phyloP scores from a whole-genome alignment of 257 asterid genomes.

The Knoxia roxburghii region DNA sequence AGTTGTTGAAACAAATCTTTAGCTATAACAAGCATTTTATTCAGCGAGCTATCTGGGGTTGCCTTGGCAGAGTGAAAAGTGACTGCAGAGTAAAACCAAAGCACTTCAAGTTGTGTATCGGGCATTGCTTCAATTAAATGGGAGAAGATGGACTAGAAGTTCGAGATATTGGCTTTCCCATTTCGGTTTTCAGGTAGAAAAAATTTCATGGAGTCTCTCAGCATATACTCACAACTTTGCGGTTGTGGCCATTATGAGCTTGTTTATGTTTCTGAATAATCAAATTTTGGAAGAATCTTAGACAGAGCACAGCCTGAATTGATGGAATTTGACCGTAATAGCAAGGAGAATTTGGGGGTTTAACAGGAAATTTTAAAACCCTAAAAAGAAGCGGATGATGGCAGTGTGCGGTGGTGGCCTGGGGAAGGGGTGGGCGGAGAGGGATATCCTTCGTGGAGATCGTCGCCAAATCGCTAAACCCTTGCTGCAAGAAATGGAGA shows the following conservation, averaged over 20 bases:
- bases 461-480: too few relatives aligned
- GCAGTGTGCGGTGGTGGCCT: neutral
- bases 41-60: conserved; percentile 23
- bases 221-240: conserved; percentile 41
- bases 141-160: conserved; percentile 71
- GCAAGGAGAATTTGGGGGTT: conserved; percentile 4
- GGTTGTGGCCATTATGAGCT: conserved; percentile 31
- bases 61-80: conserved; percentile 52
- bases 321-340: neutral
- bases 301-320: neutral
- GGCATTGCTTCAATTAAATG: conserved; percentile 70
- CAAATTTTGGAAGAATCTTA: conserved; percentile 16
- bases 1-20: conserved; percentile 61
- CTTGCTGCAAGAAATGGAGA: too few relatives aligned
- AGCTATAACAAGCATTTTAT: conserved; percentile 33
- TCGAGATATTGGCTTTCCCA: conserved; percentile 59
- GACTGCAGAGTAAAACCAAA: conserved; percentile 85
- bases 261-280: neutral
- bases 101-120: conserved; percentile 76
- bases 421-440: neutral
- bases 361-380: conserved; percentile 19
- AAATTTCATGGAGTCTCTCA: conserved; percentile 65
- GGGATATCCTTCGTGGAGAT: too few relatives aligned
- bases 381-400: conserved; percentile 1
- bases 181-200: conserved; percentile 43